Conservation (phyloP, 2,329 filamentous ascomycete species). For the Cordyceps javanica region DNA sequence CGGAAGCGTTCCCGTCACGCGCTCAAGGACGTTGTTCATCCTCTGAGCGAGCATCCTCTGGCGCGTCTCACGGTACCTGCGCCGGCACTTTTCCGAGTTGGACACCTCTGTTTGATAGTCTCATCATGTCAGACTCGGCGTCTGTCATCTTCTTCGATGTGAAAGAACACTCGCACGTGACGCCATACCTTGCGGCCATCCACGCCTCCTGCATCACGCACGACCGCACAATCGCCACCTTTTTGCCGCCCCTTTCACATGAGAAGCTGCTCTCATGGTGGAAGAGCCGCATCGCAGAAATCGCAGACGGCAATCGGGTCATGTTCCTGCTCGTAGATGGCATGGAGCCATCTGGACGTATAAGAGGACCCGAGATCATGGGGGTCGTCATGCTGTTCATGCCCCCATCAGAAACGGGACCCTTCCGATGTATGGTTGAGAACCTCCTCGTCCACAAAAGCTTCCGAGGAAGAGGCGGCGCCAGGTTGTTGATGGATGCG, state of each 20-base stretch:
- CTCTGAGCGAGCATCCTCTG: too few species aligned
- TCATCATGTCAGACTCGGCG: conserved; percentile 26
- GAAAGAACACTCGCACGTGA: conserved; percentile 42
- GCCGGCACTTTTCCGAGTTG: background rate
- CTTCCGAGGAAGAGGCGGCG: conserved; percentile 45
- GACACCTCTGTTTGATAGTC: background rate
- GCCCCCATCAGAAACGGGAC: conserved; percentile 48
- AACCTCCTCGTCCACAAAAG: conserved; percentile 51
- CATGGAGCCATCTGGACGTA: conserved; percentile 24
- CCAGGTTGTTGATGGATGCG: conserved; percentile 43
- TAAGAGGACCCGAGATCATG: conserved; percentile 41
- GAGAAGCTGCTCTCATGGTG: conserved; percentile 52
- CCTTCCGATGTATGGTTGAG: conserved; percentile 49
- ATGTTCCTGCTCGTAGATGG: conserved; percentile 48
- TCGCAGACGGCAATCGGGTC: conserved; percentile 36
- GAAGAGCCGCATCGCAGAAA: conserved; percentile 45
- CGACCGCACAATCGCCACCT: conserved; percentile 51
- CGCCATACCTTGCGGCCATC: conserved; percentile 51
- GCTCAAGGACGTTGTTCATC: background rate
- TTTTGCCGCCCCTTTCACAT: conserved; percentile 52
- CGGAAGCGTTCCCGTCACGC: background rate
- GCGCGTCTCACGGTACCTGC: background rate
- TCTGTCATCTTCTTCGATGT: conserved; percentile 38
- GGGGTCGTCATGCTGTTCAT: conserved; percentile 51
- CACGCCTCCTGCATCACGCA: conserved; percentile 54